Evolutionary conservation across 2,329 filamentous ascomycete genomes (phyloP), one percentile per base, ranked within the genome.

Genomic region (Ophiocordyceps australis): DNA sequence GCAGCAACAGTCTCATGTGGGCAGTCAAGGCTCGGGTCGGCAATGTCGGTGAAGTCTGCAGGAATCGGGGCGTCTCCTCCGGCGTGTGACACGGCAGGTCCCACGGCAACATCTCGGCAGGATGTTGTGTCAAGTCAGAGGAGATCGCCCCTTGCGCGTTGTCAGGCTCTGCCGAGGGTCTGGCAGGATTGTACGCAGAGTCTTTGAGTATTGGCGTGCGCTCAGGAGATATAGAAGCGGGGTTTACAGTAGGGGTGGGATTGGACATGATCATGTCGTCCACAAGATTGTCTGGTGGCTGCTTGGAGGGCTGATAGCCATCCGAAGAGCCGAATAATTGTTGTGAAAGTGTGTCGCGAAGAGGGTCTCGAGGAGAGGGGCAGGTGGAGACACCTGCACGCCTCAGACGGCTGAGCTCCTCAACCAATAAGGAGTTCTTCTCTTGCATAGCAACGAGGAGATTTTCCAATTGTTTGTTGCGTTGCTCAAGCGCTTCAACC

Each of bases 51-150:
- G 52, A 58, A 41, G 51, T n/a, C n/a, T n/a, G n/a, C n/a, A n/a
- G n/a, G n/a, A n/a, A 49, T 49, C 47, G 51, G 43, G 57, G 52
- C 52, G 56, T 59, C 55, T 65, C 66, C 63, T 59, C 69, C 77
- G 79, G 86, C 75, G 72, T 85, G 86, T 75, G 89, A 95, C 89
- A 98, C 89, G 78, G 89, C 89, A 92, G 89, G 89, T 93, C 89
- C 53, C 77, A 95, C 89, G 95, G 95, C 89, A 95, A 94, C 86
- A 94, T 76, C 85, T 69, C 89, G 67, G 89, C 89, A 95, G 89
- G 85, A 93, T 91, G 85, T 94, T 94, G 89, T 94, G 85, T 89
- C 89, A 71, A 60, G 68, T 91, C 81, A 72, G 79, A 66, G 58
- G 75, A 67, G 59, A 54, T 43, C 39, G 43, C 40, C 35, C 35